phyloP scores from a whole-genome alignment of 345 rosid species.

The Ceriops tagal region DNA sequence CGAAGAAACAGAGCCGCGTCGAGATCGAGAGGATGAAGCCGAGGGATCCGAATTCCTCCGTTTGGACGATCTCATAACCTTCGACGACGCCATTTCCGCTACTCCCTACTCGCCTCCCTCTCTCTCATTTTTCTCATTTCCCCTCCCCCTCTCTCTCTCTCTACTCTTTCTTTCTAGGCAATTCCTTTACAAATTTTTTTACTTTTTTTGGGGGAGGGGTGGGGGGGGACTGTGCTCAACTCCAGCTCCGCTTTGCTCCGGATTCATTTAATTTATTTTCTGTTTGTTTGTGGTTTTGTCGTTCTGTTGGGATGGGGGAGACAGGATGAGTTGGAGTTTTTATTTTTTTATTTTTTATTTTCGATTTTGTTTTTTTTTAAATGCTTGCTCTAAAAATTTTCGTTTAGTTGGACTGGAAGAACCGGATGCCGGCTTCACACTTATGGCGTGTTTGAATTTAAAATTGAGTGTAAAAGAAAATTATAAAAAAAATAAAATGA shows the following conservation, averaged over 20 bases:
- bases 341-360: too few species aligned
- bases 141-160: neutral
- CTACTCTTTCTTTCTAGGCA: neutral
- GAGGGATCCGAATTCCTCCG: slow-evolving; percentile 58
- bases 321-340: neutral
- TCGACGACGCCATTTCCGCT: slow-evolving; percentile 61
- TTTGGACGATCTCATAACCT: slow-evolving; percentile 57
- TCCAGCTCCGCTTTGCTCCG: too few species aligned
- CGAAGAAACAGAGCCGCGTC: slow-evolving; percentile 44
- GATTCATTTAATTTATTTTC: too few species aligned
- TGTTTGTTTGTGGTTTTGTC: slow-evolving; percentile 12
- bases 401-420: too few species aligned
- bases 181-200: neutral
- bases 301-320: slow-evolving; percentile 40
- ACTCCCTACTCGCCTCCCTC: neutral
- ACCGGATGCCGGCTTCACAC: too few species aligned
- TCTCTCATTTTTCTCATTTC: slow-evolving; percentile 1
- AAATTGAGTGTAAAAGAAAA: too few species aligned
- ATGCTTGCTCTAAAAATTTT: too few species aligned
- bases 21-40: slow-evolving; percentile 16
- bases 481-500: too few species aligned
- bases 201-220: neutral
- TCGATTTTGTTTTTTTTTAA: too few species aligned
- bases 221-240: neutral
- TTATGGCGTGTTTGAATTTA: too few species aligned